phyloP scores from a whole-genome alignment of 441 rosid genomes.

The Aleurites moluccanus region DNA sequence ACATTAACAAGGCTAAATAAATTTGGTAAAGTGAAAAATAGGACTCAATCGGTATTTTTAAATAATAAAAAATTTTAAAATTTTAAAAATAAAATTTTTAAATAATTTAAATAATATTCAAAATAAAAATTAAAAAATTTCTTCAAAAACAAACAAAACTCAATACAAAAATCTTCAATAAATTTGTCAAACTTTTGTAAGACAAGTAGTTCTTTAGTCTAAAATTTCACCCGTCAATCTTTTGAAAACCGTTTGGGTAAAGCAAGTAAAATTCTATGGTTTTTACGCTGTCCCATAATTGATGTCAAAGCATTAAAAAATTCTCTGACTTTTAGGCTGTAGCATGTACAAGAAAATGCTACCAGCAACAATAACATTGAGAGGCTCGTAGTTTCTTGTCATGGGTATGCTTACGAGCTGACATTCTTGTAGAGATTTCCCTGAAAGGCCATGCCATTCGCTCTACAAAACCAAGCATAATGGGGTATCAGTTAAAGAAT shows the following conservation, averaged over 20 bases:
- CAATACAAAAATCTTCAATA: too few relatives aligned
- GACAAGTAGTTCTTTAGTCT: too few relatives aligned
- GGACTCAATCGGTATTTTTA: too few relatives aligned
- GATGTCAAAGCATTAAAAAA: constrained; percentile 6
- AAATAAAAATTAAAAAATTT: too few relatives aligned
- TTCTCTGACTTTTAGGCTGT: constrained; percentile 38
- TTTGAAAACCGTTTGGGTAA: not conserved
- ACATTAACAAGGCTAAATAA: too few relatives aligned
- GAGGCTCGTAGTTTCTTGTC: constrained; percentile 79
- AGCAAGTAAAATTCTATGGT: not conserved
- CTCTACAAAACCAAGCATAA: constrained; percentile 79
- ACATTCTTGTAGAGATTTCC: constrained; percentile 46
- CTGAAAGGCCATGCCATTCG: constrained; percentile 82
- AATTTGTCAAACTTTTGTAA: too few relatives aligned
- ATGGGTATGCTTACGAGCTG: constrained; percentile 82
- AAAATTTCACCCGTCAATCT: not conserved
- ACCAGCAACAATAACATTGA: constrained; percentile 93
- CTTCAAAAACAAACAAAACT: too few relatives aligned
- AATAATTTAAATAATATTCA: too few relatives aligned
- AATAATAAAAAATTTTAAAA: too few relatives aligned
- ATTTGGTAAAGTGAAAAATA: too few relatives aligned
- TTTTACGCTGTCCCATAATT: too few relatives aligned
- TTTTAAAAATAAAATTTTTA: too few relatives aligned
- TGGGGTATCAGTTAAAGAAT: constrained; percentile 48
- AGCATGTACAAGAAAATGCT: constrained; percentile 75